A percentile compares a stretch with the other conserved stretches of the same genome.
These are phyloP conservation scores for Fusarium humuli DNA, from an alignment of 2,329 filamentous ascomycete species.

Conservation along the genomic window DNA sequence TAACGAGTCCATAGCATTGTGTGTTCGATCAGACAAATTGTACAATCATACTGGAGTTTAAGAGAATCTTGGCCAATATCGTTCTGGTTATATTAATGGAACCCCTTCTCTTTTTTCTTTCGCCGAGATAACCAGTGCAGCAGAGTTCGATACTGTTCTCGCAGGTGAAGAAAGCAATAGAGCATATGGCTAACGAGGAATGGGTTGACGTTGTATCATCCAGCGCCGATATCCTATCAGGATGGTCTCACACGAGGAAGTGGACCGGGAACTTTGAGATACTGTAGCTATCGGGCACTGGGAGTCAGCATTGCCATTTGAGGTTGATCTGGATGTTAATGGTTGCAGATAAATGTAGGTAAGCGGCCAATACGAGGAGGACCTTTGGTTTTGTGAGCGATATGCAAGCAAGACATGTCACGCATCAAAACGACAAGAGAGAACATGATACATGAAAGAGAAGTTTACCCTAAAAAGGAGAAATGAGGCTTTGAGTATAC, in stretches of 20 bases:
- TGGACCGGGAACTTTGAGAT: conserved; percentile 8
- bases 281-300: conserved; percentile 4
- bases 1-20: neutral
- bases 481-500: conserved; percentile 18
- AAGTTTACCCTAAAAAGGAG: conserved; percentile 10
- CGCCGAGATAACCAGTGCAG: neutral
- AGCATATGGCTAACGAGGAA: neutral
- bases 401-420: conserved; percentile 16
- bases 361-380: conserved; percentile 27
- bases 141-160: conserved; percentile 4
- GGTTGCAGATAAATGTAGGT: conserved; percentile 21
- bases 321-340: conserved; percentile 1
- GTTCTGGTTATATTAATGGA: neutral
- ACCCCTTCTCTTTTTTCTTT: neutral
- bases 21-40: neutral
- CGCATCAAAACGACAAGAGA: conserved; percentile 23
- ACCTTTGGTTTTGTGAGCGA: conserved; percentile 11
- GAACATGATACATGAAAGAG: conserved; percentile 14
- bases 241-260: conserved; percentile 18
- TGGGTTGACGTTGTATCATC: no score
- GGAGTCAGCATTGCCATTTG: conserved; percentile 8
- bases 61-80: neutral
- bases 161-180: conserved; percentile 29
- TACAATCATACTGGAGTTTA: neutral
- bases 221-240: neutral